Evolutionary conservation across 2,329 filamentous ascomycete species (phyloP), one percentile per base, ranked within the genome.

Genomic region (Stagonosporopsis cucurbitacearum): DNA sequence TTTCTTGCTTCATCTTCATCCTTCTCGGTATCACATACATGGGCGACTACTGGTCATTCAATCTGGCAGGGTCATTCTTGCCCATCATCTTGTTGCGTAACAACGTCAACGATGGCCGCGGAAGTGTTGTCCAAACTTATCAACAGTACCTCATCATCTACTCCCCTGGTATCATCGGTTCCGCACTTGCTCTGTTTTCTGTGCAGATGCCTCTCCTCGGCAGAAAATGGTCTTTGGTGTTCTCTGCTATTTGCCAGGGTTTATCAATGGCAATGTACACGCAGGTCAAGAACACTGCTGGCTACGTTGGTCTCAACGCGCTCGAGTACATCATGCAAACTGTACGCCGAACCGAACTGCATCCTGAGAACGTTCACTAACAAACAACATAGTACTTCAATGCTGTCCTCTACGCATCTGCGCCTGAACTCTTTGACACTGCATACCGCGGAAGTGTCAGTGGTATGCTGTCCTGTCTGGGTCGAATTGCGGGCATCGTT

Each of bases 11-110:
- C 37, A 69, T 58, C 11, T 70, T 70, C 19, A 26, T 69, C 7
- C 57, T 71, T 4, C 59, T 71, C 8, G 68, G 63, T 6, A 57
- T 71, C 15, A 59, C 68, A 3, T 71, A 71, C 43, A 69, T 69
- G 66, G 68, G 68, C n/a, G 65, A 71, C 33, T 71, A 71, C 62
- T 71, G 68, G 67, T 71, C 68, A 8, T 71, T 71, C 53, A 71
- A 71, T 23, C 59, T 71, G 3, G 68, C 67, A 17, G 66, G 68
- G 3, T 41, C 48, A 22, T 71, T 68, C 50, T 55, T 71, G 1
- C 68, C 68, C 4, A 64, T 71, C 43, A 71, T 71, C 15, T 43
- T 71, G 17, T 48, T 68, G 8, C 63, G 63, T n/a, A 69, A 71
- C 59, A 71, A 71, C n/a, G 67, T 71, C 6, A 58, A 57, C 1